Evolutionary conservation across 257 asterid species (phyloP).

Genomic region (Forsythia suspensa): DNA sequence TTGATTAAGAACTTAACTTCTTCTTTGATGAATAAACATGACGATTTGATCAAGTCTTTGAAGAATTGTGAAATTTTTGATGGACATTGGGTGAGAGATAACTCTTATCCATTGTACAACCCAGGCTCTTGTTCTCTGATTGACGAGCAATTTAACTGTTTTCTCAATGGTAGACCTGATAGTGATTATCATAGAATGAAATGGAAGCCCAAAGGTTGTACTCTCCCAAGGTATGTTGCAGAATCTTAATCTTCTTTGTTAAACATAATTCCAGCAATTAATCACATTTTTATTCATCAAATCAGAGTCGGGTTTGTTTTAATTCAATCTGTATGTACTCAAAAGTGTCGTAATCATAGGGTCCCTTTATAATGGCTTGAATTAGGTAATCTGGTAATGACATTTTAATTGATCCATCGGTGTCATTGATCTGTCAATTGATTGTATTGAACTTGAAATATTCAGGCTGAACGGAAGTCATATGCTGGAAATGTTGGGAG

Average conservation of each 20-base stretch:
- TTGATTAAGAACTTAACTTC: conserved; percentile 41
- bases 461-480: conserved; percentile 62
- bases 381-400: conserved; percentile 1
- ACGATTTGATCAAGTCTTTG: conserved; percentile 57
- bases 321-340: too few species aligned
- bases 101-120: conserved; percentile 73
- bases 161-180: conserved; percentile 81
- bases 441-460: conserved; percentile 55
- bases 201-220: conserved; percentile 88
- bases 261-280: neutral
- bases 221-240: conserved; percentile 67
- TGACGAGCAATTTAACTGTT: conserved; percentile 90
- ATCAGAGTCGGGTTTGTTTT: conserved; percentile 22
- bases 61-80: conserved; percentile 70
- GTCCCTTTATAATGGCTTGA: too few species aligned
- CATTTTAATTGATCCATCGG: neutral
- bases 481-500: conserved; percentile 68
- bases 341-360: neutral
- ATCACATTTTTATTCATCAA: neutral
- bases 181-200: conserved; percentile 47
- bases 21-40: conserved; percentile 44
- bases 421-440: too few species aligned
- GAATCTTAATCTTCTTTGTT: neutral
- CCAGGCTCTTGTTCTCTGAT: conserved; percentile 92
- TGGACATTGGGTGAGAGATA: conserved; percentile 90